Evolutionary conservation across 164 flowering plant species (phyloP), one percentile per base, ranked within the genome.

Genomic region (Stephania cephalantha): DNA sequence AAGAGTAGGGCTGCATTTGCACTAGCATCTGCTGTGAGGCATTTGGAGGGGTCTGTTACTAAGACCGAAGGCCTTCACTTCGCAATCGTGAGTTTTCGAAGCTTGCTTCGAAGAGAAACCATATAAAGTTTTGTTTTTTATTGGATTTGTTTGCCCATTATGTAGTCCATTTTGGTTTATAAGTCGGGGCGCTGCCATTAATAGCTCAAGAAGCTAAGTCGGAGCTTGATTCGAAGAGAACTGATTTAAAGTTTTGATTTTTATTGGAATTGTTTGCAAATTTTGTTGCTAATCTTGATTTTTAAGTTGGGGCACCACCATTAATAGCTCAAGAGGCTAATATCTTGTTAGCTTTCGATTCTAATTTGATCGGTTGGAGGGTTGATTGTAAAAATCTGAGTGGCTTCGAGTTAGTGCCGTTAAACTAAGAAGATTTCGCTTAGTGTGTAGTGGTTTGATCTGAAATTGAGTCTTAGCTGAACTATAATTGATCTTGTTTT

Each of bases 61-160:
- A 81, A 58, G 72, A 70, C 85, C 3, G 82, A 84, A 71, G 88
- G 90, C 12, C 82, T 85, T 66, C 87, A 87, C 6, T 88, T 88
- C 71, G 91, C 89, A 13, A 81, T 88, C 71, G 91, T 88, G 10
- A 76, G 85, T 82, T 69, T 9, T 15, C 30, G n/a, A 31, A 45
- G 7, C 22, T 68, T 48, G 1, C 0, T 53, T 53, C 18, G 18
- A 53, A 18, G 61, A 53, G 66, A 61, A 61, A 25, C 7, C 9
- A 61, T 18, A 18, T 17, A 8, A n/a, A 7, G 7, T 15, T 18
- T 20, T 42, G n/a, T 20, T 46, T 67, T n/a, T 65, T 22, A 50
- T 70, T 53, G 29, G 17, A 46, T 69, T 42, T 22, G 18, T 15
- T 10, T 7, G 25, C 30, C n/a, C 30, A 9, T 18, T 69, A 0